A percentile compares a stretch with the other conserved stretches of the same genome.
Conservation (phyloP, 2,329 filamentous ascomycete species). For the Verticillium nubilum region DNA sequence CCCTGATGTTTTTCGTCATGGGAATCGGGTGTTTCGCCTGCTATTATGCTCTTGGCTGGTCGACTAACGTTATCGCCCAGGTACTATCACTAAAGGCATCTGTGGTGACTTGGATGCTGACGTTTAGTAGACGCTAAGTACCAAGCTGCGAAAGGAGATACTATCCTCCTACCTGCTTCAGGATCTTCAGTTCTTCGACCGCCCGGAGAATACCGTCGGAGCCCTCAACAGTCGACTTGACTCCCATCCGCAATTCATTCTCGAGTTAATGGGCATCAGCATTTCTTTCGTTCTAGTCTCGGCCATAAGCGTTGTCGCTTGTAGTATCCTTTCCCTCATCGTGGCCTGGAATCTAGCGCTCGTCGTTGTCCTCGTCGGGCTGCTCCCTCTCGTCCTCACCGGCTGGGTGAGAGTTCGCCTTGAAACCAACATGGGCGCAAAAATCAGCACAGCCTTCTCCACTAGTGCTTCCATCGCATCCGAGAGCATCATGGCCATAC, state of each 20-base stretch:
- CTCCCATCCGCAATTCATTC: constrained; percentile 30
- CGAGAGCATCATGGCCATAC: constrained; percentile 37
- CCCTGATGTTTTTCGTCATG: no score
- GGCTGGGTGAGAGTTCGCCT: constrained; percentile 38
- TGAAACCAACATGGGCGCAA: constrained; percentile 30
- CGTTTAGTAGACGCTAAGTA: no score
- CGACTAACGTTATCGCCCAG: no score
- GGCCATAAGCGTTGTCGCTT: constrained; percentile 31
- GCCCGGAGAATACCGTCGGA: constrained; percentile 24
- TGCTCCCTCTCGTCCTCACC: constrained; percentile 31
- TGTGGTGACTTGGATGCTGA: no score
- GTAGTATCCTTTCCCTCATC: constrained; percentile 31
- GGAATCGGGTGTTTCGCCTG: no score
- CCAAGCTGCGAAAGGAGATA: no score
- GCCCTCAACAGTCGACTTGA: constrained; percentile 25
- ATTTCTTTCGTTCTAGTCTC: constrained; percentile 34
- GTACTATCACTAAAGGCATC: no score
- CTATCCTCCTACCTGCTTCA: constrained; percentile 22
- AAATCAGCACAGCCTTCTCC: constrained; percentile 27
- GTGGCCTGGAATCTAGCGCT: constrained; percentile 39
- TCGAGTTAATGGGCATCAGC: constrained; percentile 39
- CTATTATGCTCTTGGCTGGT: no score
- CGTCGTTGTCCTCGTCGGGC: constrained; percentile 32
- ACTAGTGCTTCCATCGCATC: constrained; percentile 37
- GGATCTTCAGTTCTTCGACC: constrained; percentile 37